These are phyloP conservation scores for Verruconis gallopava DNA, from an alignment of 2,329 filamentous ascomycete species.

Conservation along the genomic window DNA sequence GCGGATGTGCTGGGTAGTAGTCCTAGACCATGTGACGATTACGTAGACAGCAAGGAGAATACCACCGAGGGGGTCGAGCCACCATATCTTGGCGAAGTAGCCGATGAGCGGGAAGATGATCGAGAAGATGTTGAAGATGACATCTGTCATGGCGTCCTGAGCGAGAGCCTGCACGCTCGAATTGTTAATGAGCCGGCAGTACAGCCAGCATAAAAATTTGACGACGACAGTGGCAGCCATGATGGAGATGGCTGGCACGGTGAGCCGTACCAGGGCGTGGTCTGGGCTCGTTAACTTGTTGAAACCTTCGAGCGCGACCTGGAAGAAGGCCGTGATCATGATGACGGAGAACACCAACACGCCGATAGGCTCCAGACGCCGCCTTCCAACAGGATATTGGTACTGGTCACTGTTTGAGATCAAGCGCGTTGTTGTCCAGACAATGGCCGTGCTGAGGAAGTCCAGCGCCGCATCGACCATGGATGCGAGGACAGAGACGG, in stretches of 20 bases:
- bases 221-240: constrained; percentile 73
- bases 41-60: constrained; percentile 66
- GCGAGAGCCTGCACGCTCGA: constrained; percentile 72
- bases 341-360: constrained; percentile 73
- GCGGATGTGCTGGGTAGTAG: constrained; percentile 63
- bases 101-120: constrained; percentile 76
- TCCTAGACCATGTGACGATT: constrained; percentile 66
- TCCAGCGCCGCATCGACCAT: constrained; percentile 70
- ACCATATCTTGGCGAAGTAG: constrained; percentile 67
- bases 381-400: constrained; percentile 64
- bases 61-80: constrained; percentile 69
- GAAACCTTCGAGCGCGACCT: constrained; percentile 60
- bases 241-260: constrained; percentile 59
- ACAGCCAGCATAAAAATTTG: constrained; percentile 73
- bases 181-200: constrained; percentile 77
- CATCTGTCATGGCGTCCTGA: constrained; percentile 57
- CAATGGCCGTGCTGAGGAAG: constrained; percentile 69
- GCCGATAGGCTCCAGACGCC: constrained; percentile 64
- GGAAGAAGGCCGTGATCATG: constrained; percentile 75
- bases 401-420: constrained; percentile 64
- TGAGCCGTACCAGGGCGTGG: constrained; percentile 59
- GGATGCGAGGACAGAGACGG: constrained; percentile 67
- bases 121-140: constrained; percentile 82
- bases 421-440: constrained; percentile 64
- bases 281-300: constrained; percentile 48